Evolutionary conservation across 177 flowering plant species (phyloP), one percentile per base, ranked within the genome.

Genomic region (Vitis hybrid): DNA sequence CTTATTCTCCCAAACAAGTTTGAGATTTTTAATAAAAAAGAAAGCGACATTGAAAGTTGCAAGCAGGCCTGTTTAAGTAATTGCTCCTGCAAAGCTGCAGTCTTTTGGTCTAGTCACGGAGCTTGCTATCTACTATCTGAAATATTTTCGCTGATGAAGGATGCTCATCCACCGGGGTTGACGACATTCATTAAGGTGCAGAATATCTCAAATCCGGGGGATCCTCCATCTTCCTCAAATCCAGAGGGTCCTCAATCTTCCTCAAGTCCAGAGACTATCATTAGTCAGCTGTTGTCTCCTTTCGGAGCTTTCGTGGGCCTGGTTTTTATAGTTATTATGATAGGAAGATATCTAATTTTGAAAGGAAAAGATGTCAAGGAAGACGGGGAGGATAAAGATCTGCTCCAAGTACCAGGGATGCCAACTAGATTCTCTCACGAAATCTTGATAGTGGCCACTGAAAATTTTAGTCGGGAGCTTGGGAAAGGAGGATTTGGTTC

Each of bases 401-500:
- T 45, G 7, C 52, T 39, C 48, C 62, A 67, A 33, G 70, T 67
- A 6, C 51, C 70, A n/a, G 62, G 70, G 7, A 48, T 67, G 62
- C 63, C 63, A 2, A 45, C 26, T 4, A 68, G 64, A 33, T 68
- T 58, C 52, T 16, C 62, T 5, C 59, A 58, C 22, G 71, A 58
- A 29, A 64, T 58, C 7, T n/a, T 68, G 29, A 26, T 13, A 57
- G 10, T 2, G 19, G 33, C 48, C 7, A 68, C 63, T 9, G 18
- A 56, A 0, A 4, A 59, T 15, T 59, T 68, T 55, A 15, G 49
- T 7, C 49, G 12, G 22, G 49, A 59, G 52, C 64, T 68, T 8
- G 71, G 71, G 8, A 56, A 53, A 48, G 71, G 71, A 16, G 71
- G 71, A 10, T 68, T 58, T 21, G 71, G 71, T 21, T 58, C 64